Percentiles rank a stretch among this genome's conserved stretches.
These are phyloP conservation scores for Ophiostoma triangulosporum DNA, from an alignment of 2,329 filamentous ascomycete species.

Conservation along the genomic window DNA sequence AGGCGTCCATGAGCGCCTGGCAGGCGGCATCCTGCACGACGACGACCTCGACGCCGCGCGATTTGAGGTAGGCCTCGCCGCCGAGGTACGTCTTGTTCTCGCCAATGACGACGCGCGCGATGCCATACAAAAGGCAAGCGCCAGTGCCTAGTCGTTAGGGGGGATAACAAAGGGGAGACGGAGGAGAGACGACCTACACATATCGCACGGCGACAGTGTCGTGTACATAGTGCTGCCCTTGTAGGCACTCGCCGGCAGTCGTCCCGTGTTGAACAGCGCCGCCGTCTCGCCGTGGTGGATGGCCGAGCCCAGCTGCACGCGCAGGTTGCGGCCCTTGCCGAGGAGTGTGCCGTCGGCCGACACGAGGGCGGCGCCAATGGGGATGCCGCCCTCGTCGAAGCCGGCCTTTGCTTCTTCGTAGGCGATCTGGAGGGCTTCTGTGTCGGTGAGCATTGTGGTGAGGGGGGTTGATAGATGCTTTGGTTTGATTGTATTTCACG, in stretches of 20 bases:
- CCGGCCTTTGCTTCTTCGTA: constrained; percentile 32
- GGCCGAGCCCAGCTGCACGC: constrained; percentile 57
- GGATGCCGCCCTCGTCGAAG: constrained; percentile 34
- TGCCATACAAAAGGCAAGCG: constrained; percentile 62
- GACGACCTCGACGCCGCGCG: constrained; percentile 58
- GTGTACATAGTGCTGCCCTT: constrained; percentile 68
- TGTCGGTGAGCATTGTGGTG: constrained; percentile 12
- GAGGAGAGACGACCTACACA: constrained; percentile 37
- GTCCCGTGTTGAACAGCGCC: constrained; percentile 60
- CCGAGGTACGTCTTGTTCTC: constrained; percentile 66
- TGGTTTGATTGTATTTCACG: no score
- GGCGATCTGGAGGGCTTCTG: constrained; percentile 23
- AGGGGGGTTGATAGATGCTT: background rate
- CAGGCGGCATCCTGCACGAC: constrained; percentile 54
- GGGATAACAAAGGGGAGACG: background rate
- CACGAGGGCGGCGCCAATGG: constrained; percentile 46
- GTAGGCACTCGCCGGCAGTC: constrained; percentile 55
- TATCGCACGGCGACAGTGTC: constrained; percentile 65
- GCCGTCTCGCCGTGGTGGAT: constrained; percentile 64
- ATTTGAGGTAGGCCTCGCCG: constrained; percentile 55
- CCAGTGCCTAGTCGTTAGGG: constrained; percentile 39
- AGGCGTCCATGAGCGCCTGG: constrained; percentile 54
- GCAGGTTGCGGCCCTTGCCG: constrained; percentile 61
- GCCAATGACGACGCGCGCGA: constrained; percentile 60
- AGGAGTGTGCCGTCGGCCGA: constrained; percentile 55